Conservation (phyloP, 2,329 filamentous ascomycete genomes). For the Microsporum audouinii region DNA sequence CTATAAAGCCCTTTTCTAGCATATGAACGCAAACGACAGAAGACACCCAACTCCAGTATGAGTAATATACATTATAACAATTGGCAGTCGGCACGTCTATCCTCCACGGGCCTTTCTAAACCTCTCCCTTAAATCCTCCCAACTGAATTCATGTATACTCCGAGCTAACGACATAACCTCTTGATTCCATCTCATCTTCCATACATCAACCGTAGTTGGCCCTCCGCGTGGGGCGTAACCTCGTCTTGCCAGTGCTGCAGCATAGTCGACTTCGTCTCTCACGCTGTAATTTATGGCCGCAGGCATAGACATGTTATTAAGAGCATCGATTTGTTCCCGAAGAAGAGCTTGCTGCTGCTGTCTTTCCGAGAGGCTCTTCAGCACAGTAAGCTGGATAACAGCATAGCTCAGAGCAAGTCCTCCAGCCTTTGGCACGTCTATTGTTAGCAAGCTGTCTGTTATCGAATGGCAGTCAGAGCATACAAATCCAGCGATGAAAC, state of each 20-base stretch:
- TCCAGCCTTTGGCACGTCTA: conserved; percentile 46
- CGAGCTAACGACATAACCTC: conserved; percentile 57
- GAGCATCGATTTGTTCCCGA: conserved; percentile 32
- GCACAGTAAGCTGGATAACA: conserved; percentile 58
- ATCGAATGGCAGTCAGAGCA: conserved; percentile 23
- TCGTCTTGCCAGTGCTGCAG: conserved; percentile 12
- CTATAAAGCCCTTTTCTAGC: too few species aligned
- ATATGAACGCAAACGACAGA: too few species aligned
- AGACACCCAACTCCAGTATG: too few species aligned
- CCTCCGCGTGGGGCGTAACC: conserved; percentile 13
- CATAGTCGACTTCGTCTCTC: neutral
- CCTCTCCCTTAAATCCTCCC: conserved; percentile 45
- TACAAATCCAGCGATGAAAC: conserved; percentile 65
- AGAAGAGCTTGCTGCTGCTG: conserved; percentile 35
- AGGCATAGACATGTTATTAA: conserved; percentile 30
- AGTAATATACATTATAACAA: too few species aligned
- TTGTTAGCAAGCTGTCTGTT: conserved; percentile 6
- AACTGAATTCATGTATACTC: conserved; percentile 56
- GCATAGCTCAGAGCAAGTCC: conserved; percentile 65
- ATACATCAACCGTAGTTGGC: conserved; percentile 45
- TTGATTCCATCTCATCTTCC: conserved; percentile 68
- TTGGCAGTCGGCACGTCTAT: neutral
- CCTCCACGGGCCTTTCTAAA: conserved; percentile 7
- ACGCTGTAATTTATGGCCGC: neutral
- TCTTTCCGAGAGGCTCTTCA: conserved; percentile 60